Conservation (phyloP, 2,329 filamentous ascomycete genomes). For the Aspergillus proliferans region DNA sequence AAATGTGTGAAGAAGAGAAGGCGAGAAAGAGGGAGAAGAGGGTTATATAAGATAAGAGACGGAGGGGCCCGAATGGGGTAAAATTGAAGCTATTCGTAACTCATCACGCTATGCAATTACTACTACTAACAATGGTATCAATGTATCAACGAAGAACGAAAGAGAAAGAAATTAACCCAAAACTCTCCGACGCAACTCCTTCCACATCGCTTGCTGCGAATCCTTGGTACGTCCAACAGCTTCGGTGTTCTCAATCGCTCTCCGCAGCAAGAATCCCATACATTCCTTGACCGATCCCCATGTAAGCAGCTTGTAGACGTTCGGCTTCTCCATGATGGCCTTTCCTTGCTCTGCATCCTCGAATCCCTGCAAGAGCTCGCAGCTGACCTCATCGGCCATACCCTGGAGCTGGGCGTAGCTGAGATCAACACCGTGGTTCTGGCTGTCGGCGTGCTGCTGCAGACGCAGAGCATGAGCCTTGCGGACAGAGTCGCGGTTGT, state of each 20-base stretch:
- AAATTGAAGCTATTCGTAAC: neutral
- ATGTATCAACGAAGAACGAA: neutral
- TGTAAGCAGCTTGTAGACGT: conserved; percentile 54
- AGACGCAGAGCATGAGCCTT: conserved; percentile 44
- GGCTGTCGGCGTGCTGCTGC: conserved; percentile 42
- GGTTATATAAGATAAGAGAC: neutral
- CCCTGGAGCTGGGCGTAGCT: conserved; percentile 79
- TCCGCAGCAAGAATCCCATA: conserved; percentile 55
- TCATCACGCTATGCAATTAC: neutral
- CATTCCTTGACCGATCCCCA: conserved; percentile 57
- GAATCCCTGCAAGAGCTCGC: conserved; percentile 46
- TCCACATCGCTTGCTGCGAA: conserved; percentile 33
- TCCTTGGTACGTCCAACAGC: conserved; percentile 50
- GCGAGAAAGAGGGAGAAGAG: neutral
- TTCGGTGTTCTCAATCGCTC: conserved; percentile 68
- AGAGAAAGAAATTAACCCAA: conserved; percentile 1
- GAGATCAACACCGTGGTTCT: conserved; percentile 39
- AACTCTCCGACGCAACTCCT: conserved; percentile 29
- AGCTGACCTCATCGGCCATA: conserved; percentile 87
- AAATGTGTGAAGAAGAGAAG: no score
- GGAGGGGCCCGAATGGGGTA: neutral
- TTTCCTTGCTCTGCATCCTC: conserved; percentile 16
- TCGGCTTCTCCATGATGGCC: conserved; percentile 29
- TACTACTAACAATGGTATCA: neutral
- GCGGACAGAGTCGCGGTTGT: conserved; percentile 51